Evolutionary conservation across 371 early-diverging fungal species (phyloP), one percentile per base, ranked within the genome.

Genomic region (Syncephalis plumigaleata): DNA sequence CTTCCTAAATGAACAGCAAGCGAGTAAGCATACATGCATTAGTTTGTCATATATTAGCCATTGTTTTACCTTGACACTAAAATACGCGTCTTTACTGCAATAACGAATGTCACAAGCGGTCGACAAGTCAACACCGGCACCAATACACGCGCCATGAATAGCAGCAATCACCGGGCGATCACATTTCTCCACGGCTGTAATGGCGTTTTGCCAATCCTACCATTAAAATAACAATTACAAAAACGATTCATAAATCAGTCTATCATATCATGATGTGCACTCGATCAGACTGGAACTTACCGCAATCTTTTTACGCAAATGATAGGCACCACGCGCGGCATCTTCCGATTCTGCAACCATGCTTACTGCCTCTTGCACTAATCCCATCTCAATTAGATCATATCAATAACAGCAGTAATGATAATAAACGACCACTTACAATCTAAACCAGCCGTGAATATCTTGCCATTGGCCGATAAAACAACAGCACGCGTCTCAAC

Each of bases 91-190:
- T 50, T 73, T 65, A 37, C 81, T 60, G 55, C 83, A 81, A 38
- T 80, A 75, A 39, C 97, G 81, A 36, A 96, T 82, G 60, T 96
- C 97, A 60, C 87, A 86, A 1, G 94, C 91, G 2, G 88, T 80
- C 15, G 81, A 71, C 50, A 91, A 56, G 57, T 91, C 91, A 39
- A 94, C 73, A 4, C 91, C 93, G 17, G 77, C 87, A 18, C 97
- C 97, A 52, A 91, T 71, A 57, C 93, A 92, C 1, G 67, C 75
- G 44, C 78, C 80, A 46, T 93, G 88, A 44, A 93, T 65, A n/a
- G 79, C 87, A 9, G 77, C 84, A 53, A 96, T 79, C 3, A 94
- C 91, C 16, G 95, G 90, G 53, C 82, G 80, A 51, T 74, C 63
- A 57, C 93, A 93, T 22, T 55, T 44, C 58, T 92, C 94, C 45